Evolutionary conservation across 108 stramenopile species (phyloP).

Genomic region (Skeletonema costatum): DNA sequence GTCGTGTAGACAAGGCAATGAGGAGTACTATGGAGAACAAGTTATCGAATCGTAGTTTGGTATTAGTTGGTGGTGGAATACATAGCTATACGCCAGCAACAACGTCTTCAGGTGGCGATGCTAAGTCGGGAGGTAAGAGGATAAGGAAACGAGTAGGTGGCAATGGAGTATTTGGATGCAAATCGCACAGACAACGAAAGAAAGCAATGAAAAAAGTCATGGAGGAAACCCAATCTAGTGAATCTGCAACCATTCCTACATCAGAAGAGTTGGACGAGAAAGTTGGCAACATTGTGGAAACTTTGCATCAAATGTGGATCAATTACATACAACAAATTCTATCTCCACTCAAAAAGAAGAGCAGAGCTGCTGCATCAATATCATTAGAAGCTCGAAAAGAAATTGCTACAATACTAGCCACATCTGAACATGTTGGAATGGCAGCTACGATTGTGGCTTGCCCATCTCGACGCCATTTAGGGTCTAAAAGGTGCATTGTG

Average conservation of each 20-base stretch:
- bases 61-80: conserved; percentile 35
- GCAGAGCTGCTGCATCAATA: neutral
- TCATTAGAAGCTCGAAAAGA: conserved; percentile 11
- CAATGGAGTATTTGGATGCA: conserved; percentile 40
- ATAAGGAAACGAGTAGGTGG: conserved; percentile 37
- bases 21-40: conserved; percentile 23
- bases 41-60: conserved; percentile 38
- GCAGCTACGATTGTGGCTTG: conserved; percentile 27
- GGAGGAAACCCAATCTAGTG: neutral
- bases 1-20: neutral
- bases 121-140: conserved; percentile 4
- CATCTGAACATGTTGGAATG: conserved; percentile 47
- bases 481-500: conserved; percentile 20
- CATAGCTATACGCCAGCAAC: conserved; percentile 1
- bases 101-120: neutral
- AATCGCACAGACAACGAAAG: conserved; percentile 35
- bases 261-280: neutral
- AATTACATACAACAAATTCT: conserved; percentile 26
- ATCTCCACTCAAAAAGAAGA: conserved; percentile 4
- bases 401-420: conserved; percentile 6
- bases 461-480: conserved; percentile 39
- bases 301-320: conserved; percentile 39
- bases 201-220: conserved; percentile 5
- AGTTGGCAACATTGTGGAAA: conserved; percentile 22
- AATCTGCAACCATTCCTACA: neutral